These are phyloP conservation scores for Magnolia kwangsiensis DNA, from an alignment of 164 flowering plant genomes.

Conservation along the genomic window DNA sequence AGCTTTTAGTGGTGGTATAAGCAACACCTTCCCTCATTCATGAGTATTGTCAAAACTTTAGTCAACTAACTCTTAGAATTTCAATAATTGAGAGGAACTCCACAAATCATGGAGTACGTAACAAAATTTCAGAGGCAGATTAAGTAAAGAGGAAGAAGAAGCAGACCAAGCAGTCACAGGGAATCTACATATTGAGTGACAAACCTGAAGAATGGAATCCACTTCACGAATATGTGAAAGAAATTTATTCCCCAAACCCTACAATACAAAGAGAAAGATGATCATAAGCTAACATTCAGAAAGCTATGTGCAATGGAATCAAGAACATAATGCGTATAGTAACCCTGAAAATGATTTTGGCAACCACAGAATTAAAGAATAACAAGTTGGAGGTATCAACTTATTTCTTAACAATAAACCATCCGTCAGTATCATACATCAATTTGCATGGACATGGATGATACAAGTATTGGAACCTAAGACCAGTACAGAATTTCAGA, in stretches of 20 bases:
- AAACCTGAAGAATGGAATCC: constrained; percentile 92
- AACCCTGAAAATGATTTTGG: not conserved
- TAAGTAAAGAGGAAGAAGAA: not conserved
- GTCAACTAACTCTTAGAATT: too few species aligned
- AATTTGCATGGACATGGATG: not conserved
- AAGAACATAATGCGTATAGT: not conserved
- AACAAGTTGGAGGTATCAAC: too few species aligned
- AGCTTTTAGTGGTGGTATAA: too few species aligned
- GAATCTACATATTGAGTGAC: constrained; percentile 8
- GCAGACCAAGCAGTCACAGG: not conserved
- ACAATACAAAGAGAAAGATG: constrained; percentile 10
- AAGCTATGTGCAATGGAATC: not conserved
- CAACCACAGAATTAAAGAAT: not conserved
- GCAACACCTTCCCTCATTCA: too few species aligned
- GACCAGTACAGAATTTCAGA: not conserved
- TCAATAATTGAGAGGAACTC: not conserved
- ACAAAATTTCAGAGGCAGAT: not conserved
- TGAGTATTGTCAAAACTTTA: too few species aligned
- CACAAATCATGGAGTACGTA: not conserved
- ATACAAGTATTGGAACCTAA: not conserved
- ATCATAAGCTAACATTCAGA: not conserved
- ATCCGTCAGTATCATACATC: not conserved
- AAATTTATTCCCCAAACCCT: constrained; percentile 89
- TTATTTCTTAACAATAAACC: too few species aligned
- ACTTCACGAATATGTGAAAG: constrained; percentile 90